Base-by-base conservation (phyloP, 345 rosid species). In the Ceriops decandra region DNA sequence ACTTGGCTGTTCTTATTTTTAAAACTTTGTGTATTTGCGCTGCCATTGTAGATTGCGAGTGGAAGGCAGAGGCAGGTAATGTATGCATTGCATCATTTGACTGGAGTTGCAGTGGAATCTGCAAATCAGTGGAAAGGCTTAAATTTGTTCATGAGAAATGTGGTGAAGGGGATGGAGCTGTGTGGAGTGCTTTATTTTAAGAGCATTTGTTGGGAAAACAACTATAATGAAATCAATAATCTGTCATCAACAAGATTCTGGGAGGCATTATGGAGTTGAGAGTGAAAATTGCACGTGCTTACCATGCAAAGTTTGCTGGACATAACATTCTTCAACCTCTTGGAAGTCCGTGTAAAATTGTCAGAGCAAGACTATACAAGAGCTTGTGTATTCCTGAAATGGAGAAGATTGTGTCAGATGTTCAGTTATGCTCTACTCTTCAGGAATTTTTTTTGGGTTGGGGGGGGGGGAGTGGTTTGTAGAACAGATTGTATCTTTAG, bases 101-200 rank as follows among this genome's bases (percentile, higher is more conserved):
- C 67, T 95, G 99, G 97, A 95, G 92, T 80, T 95, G 99, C 78
- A 95, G 99, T 28, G 98, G 97, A 33, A 95, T 91, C 68, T 91
- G 98, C 88, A 91, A 92, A 77, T 95, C 99, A 0, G 96, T 95
- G 52, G 97, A 95, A 85, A 95, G 75, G 76, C 74, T 95, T 60
- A 92, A 87, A 81, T 77, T 70, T 72, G 99, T 91, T 20, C 98
- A 95, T 53, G 85, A 84, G 69, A 86, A 78, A 72, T 90, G 98
- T 28, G 89, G 99, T 6, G 99, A 95, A 85, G 99, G 92, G 42
- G 98, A 87, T 64, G 90, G 73, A 71, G 90, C 86, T 28, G 93
- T 91, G 52, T 95, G 99, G 99, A 85, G 84, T 76, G 83, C 92
- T 33, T 69, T 76, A 56, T 62, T 76, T 27, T 72, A 63, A 56